Percentiles rank a stretch among this genome's conserved stretches.
Evolutionary conservation across 2,329 filamentous ascomycete species (phyloP).

Genomic region (Paracoccidioides brasiliensis): DNA sequence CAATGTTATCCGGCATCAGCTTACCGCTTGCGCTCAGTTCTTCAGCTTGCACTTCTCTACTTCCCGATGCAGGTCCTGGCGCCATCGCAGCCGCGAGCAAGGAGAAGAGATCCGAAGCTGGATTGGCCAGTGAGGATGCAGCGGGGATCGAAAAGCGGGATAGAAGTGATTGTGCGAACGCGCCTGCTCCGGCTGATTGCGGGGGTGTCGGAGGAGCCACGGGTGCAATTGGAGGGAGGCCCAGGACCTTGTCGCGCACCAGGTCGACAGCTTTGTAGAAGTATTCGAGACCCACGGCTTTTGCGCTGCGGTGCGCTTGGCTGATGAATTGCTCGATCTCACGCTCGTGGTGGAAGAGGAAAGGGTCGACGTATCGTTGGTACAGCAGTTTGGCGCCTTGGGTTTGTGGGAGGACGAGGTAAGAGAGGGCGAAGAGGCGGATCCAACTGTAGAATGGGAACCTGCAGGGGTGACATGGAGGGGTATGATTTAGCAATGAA

Average conservation of each 20-base stretch:
- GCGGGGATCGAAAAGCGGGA: constrained; percentile 77
- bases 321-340: constrained; percentile 87
- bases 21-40: constrained; percentile 46
- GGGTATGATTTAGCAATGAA: background rate
- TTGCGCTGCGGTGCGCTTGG: constrained; percentile 63
- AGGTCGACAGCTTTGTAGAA: constrained; percentile 57
- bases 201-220: constrained; percentile 31
- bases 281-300: constrained; percentile 62
- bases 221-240: constrained; percentile 50
- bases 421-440: constrained; percentile 74
- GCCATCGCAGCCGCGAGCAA: constrained; percentile 63
- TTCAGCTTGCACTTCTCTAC: constrained; percentile 29
- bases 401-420: constrained; percentile 94
- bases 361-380: constrained; percentile 72
- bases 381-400: constrained; percentile 83
- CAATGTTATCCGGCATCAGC: constrained; percentile 58
- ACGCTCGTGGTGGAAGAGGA: constrained; percentile 71
- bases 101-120: constrained; percentile 57
- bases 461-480: constrained; percentile 34
- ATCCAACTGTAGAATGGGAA: constrained; percentile 90
- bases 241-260: constrained; percentile 65
- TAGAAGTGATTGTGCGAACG: constrained; percentile 70
- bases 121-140: constrained; percentile 32
- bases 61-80: constrained; percentile 39
- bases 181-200: constrained; percentile 19